Percentiles rank a stretch among this genome's conserved stretches.
phyloP scores from a whole-genome alignment of 352 stramenopile species.

The Phytophthora gonapodyides region DNA sequence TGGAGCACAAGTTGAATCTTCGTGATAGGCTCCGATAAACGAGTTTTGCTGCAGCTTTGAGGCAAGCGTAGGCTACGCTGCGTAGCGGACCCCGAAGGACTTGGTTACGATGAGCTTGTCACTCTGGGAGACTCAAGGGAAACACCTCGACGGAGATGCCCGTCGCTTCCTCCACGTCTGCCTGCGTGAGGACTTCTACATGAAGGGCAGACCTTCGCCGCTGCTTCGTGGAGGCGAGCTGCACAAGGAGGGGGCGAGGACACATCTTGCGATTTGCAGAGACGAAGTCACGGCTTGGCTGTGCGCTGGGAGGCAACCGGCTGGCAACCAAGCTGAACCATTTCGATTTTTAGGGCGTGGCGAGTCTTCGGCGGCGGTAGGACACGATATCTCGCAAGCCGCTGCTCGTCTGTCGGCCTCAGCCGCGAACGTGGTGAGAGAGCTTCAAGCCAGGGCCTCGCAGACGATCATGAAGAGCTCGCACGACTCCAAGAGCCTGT shows the following conservation, averaged over 20 bases:
- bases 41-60: too few relatives aligned
- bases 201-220: too few relatives aligned
- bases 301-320: constrained; percentile 19
- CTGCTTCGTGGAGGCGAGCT: neutral
- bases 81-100: too few relatives aligned
- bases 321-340: constrained; percentile 33
- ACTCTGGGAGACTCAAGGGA: neutral
- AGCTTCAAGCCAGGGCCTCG: constrained; percentile 1
- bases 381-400: constrained; percentile 21
- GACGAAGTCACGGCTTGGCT: constrained; percentile 11
- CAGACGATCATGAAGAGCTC: constrained; percentile 29
- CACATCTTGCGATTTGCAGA: constrained; percentile 27
- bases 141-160: constrained; percentile 3
- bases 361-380: constrained; percentile 11
- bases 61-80: too few relatives aligned
- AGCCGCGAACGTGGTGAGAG: constrained; percentile 16
- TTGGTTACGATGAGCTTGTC: too few relatives aligned
- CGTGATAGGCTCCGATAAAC: constrained; percentile 3
- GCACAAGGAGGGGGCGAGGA: constrained; percentile 14
- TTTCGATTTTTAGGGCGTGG: constrained; percentile 24
- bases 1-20: constrained; percentile 5
- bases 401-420: constrained; percentile 11
- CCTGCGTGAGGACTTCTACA: too few relatives aligned
- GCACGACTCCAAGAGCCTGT: constrained; percentile 23
- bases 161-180: too few relatives aligned